Percentiles rank a stretch among this genome's conserved stretches.
Conservation (phyloP, 1,139 yeast genomes). For the Geotrichum histeridarum region DNA sequence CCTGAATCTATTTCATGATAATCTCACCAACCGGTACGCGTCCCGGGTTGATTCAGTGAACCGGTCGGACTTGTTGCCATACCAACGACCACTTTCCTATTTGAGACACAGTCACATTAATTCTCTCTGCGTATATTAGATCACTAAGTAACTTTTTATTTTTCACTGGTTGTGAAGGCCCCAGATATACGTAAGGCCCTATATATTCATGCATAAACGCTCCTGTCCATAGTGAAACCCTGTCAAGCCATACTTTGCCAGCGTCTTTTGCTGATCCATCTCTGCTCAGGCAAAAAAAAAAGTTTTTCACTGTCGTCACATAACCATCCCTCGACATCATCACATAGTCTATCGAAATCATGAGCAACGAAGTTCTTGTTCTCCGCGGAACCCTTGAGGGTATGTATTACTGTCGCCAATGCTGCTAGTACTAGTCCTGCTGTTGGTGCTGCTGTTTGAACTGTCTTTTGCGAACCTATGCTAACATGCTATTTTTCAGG, state of each 20-base stretch:
- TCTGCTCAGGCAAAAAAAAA: not conserved
- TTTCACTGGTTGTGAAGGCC: not conserved
- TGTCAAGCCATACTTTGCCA: not conserved
- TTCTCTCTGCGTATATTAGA: not conserved
- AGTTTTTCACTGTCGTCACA: slow-evolving; percentile 1
- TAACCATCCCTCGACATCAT: slow-evolving; percentile 3
- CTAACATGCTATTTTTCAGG: slow-evolving; percentile 3
- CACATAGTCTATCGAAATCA: slow-evolving; percentile 17
- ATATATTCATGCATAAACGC: not conserved
- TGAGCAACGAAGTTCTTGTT: slow-evolving; percentile 80
- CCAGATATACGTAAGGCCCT: not conserved
- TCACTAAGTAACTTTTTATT: not conserved
- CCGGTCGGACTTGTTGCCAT: not conserved
- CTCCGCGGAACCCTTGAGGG: slow-evolving; percentile 98
- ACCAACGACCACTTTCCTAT: slow-evolving; percentile 6
- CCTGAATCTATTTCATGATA: not conserved
- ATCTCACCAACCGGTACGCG: no score
- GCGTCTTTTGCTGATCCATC: no score
- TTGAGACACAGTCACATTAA: not conserved
- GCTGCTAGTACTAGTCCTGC: no score
- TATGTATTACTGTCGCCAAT: not conserved
- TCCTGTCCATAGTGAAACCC: not conserved
- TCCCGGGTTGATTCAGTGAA: no score
- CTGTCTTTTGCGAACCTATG: not conserved
- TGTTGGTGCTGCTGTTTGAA: no score